Base-by-base conservation (phyloP, 495 filamentous ascomycete genomes). In the Trichodelitschia bisporula region DNA sequence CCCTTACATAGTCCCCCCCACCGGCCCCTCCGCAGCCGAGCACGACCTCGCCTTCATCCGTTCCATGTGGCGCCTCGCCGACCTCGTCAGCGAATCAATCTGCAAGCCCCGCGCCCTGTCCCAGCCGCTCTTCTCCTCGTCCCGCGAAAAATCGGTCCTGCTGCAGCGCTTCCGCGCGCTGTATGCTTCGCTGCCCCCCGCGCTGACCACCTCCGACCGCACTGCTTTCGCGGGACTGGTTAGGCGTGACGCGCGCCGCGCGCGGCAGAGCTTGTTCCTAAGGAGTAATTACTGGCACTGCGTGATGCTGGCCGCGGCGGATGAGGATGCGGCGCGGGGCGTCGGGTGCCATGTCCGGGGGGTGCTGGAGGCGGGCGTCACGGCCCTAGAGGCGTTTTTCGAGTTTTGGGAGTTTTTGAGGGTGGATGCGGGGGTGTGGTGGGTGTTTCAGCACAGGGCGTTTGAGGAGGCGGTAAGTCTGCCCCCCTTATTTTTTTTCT, bases 231-330 rank as follows among this genome's bases (percentile, higher is more conserved):
- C 21, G 21, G n/a, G n/a, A n/a, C n/a, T n/a, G n/a, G n/a, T n/a
- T n/a, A n/a, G n/a, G n/a, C 21, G 35, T 11, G 64, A 67, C 39
- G 64, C 64, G 34, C 58, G 72, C 3, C 50, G 61, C 2, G 65
- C 69, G 10, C 51, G 70, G 6, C 72, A 77, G 42, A 71, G 68
- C 19, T 47, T 78, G 9, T 77, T 76, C 36, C 48, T 77, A 15
- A 66, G 59, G 9, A 67, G 59, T 36, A 74, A 77, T 33, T 77
- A 77, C 44, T 75, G 60, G 46, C 72, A 78, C 43, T 74, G 72
- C 42, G 51, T 78, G 9, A 77, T 75, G 68, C 52, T 75, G 1
- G 53, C 77, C 8, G 63, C 74, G 33, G 60, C 60, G 1, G 59
- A 62, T 23, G 66, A 66, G 34, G 63, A 69, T 36, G 47, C 56